Evolutionary conservation across 179 eudicot genomes (phyloP), one percentile per base, ranked within the genome.

Genomic region (Monotropa hypopitys): DNA sequence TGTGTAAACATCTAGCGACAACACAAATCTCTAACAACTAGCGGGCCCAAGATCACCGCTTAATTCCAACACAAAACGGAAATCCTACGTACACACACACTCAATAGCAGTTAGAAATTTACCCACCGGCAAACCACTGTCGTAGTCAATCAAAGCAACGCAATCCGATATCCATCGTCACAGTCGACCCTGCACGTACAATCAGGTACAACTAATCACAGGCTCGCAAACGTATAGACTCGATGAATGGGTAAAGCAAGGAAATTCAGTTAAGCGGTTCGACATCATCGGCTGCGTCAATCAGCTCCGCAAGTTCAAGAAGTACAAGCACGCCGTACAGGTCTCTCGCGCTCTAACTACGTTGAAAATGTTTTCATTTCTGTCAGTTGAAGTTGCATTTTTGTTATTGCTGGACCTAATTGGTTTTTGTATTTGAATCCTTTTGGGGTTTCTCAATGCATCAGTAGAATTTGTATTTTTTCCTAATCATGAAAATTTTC

Each of bases 241-340:
- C 12, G 82, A 84, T 45, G 79, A 81, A 13, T 88, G 84, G 86
- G 87, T 69, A 6, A 84, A 53, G 26, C 32, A 75, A 35, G 89
- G 87, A 1, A 74, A 78, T 18, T 5, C 38, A 0, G 13, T 86
- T 20, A 79, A 73, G 40, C 71, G 84, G 65, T 32, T 42, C 32
- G 81, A 83, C 26, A 73, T 84, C 46, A 32, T 81, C 45, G 46
- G 70, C 26, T 77, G 59, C 63, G 83, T 72, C 73, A 70, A 57
- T 35, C 35, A 73, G 56, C 76, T 86, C 54, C 86, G 90, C 28
- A 73, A 50, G 35, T 73, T 53, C 56, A 84, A 81, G 72, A 82
- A 84, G 70, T 81, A 66, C 54, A 50, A 70, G 0, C 72, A 75
- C 30, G 90, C 90, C 15, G 40, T 81, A 32, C 86, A 88, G 88